A percentile compares a stretch with the other conserved stretches of the same genome.
These are phyloP conservation scores for Hypholoma sublateritium DNA, from an alignment of 768 basidiomycete species.

Conservation along the genomic window DNA sequence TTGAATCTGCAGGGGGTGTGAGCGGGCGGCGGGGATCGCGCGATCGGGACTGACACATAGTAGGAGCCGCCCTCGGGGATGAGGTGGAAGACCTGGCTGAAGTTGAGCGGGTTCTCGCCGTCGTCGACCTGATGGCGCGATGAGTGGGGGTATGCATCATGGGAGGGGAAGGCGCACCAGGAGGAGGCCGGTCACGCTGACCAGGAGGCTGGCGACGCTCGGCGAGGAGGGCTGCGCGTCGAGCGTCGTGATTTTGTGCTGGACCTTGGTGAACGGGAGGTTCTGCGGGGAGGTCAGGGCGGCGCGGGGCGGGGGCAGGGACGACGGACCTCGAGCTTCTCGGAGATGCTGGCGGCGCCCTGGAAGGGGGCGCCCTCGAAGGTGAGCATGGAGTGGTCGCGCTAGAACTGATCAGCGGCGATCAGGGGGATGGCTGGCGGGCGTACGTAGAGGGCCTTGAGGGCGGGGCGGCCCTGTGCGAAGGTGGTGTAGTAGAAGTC, in stretches of 20 bases:
- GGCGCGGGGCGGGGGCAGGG: background rate
- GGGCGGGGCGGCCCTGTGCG: slow-evolving; percentile 54
- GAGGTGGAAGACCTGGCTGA: slow-evolving; percentile 93
- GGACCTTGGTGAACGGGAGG: slow-evolving; percentile 80
- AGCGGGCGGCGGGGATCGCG: background rate
- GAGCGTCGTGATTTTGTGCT: slow-evolving; percentile 77
- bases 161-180: slow-evolving; percentile 44
- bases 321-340: slow-evolving; percentile 67
- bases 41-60: slow-evolving; percentile 67
- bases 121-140: slow-evolving; percentile 72
- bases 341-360: slow-evolving; percentile 55
- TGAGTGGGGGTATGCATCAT: slow-evolving; percentile 1
- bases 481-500: slow-evolving; percentile 85
- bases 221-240: slow-evolving; percentile 86
- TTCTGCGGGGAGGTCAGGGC: slow-evolving; percentile 35
- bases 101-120: slow-evolving; percentile 74
- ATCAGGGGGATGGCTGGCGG: slow-evolving; percentile 9
- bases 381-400: slow-evolving; percentile 79
- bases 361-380: slow-evolving; percentile 67
- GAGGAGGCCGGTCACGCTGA: slow-evolving; percentile 88
- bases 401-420: slow-evolving; percentile 47
- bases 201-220: slow-evolving; percentile 56
- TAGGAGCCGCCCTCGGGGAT: slow-evolving; percentile 71
- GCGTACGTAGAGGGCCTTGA: slow-evolving; percentile 79
- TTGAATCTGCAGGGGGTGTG: slow-evolving; percentile 52